Conservation (phyloP, 805 yeast species). For the Scheffersomyces lignosus region DNA sequence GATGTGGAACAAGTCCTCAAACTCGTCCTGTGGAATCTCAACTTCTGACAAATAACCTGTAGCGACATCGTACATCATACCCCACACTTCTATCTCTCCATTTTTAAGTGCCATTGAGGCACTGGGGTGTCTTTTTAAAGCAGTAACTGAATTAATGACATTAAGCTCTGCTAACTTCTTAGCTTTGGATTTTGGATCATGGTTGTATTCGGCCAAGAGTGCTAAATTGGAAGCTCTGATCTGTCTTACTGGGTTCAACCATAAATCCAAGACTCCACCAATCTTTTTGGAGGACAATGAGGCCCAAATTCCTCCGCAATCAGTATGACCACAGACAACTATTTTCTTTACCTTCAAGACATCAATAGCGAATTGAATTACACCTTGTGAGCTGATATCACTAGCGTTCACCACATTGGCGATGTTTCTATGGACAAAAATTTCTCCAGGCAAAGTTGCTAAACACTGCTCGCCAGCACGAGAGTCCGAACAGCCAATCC, state of each 20-base stretch:
- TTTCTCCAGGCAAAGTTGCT: conserved; percentile 84
- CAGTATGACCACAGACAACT: conserved; percentile 90
- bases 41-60: conserved; percentile 59
- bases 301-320: conserved; percentile 92
- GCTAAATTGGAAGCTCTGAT: conserved; percentile 61
- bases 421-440: conserved; percentile 84
- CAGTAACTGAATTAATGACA: conserved; percentile 69
- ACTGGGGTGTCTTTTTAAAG: conserved; percentile 62
- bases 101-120: conserved; percentile 64
- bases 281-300: conserved; percentile 62
- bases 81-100: conserved; percentile 74
- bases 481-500: conserved; percentile 95
- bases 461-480: conserved; percentile 80
- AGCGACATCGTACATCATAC: conserved; percentile 79
- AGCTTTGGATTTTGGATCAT: conserved; percentile 54
- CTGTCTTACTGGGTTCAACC: conserved; percentile 69
- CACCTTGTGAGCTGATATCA: conserved; percentile 74
- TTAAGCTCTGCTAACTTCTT: conserved; percentile 72
- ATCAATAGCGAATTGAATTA: conserved; percentile 85
- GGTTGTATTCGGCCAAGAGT: conserved; percentile 46
- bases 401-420: conserved; percentile 74
- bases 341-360: conserved; percentile 78
- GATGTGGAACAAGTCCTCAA: conserved; percentile 40
- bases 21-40: conserved; percentile 41
- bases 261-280: conserved; percentile 70